Base-by-base conservation (phyloP, 2,329 filamentous ascomycete species). In the Clonostachys rosea region DNA sequence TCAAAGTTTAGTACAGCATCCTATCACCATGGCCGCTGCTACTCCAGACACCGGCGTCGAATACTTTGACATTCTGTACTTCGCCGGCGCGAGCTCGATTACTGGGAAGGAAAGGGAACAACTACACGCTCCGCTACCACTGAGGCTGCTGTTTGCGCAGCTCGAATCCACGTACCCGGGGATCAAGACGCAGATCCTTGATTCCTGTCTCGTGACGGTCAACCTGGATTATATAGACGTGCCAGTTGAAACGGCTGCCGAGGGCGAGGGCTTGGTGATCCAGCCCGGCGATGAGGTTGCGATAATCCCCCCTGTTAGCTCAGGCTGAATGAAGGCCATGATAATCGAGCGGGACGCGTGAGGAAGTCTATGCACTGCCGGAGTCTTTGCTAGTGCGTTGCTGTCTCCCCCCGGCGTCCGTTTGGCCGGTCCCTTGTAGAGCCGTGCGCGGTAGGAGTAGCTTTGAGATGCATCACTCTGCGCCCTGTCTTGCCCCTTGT, bases 231-330 rank as follows among this genome's bases (percentile, higher is more conserved):
- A 95, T 68, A 83, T 92, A 59, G 87, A 94, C 60, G 56, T 89
- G 11, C 72, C 77, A 11, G 72, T 73, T 39, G 66, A 67, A 34
- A 65, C 65, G 16, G 64, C 63, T 12, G 66, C 66, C 42, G 68
- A 68, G 16, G 59, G 58, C 14, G 59, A 61, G 9, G 68, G 69
- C 14, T 55, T 73, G 24, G 62, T 80, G 47, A 86, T 95, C 48
- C 68, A 81, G 45, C 81, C 81, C 52, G 87, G 85, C 30, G 89
- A 95, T 60, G 90, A 95, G 69, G 88, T 95, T 47, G 90, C 87
- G 40, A 86, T 95, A 35, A 92, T 95, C 48, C 89, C 90, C 34
- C 89, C 90, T 10, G 90, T 95, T 54, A 95, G 89, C 72, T 91
- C 89, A 36, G 89, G 89, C 5, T 94, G 66, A 76, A 48, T 44